These are phyloP conservation scores for Ichthyophthirius multifiliis DNA, from an alignment of 169 alveolate species.

Conservation along the genomic window DNA sequence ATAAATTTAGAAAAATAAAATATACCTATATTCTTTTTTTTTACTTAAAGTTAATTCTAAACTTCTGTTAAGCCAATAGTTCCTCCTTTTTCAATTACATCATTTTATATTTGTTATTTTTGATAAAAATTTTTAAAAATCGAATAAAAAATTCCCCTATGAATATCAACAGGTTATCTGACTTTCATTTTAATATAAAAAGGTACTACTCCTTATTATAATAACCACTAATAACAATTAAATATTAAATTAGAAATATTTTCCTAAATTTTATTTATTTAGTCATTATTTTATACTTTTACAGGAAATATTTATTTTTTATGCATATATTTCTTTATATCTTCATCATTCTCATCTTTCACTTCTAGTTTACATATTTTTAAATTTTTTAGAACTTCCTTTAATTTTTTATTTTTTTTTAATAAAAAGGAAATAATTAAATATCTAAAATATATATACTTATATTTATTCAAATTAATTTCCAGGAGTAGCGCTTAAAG, in stretches of 20 bases:
- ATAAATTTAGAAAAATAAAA: background rate
- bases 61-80: background rate
- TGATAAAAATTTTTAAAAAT: slow-evolving; percentile 16
- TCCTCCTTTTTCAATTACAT: slow-evolving; percentile 8
- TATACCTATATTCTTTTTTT: background rate
- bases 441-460: background rate
- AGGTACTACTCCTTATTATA: background rate
- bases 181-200: background rate
- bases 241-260: background rate
- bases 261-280: background rate
- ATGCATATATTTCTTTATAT: slow-evolving; percentile 48
- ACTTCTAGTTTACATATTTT: slow-evolving; percentile 47
- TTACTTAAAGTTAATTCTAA: background rate
- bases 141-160: background rate
- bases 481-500: slow-evolving; percentile 71
- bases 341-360: slow-evolving; percentile 64
- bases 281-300: background rate
- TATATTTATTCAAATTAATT: slow-evolving; percentile 27
- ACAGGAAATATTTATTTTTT: slow-evolving; percentile 32
- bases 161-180: background rate
- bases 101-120: background rate
- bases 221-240: background rate
- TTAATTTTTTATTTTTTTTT: slow-evolving; percentile 16
- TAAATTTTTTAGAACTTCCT: slow-evolving; percentile 39
- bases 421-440: background rate